Base-by-base conservation (phyloP, 768 basidiomycete genomes). In the Suillus subluteus region DNA sequence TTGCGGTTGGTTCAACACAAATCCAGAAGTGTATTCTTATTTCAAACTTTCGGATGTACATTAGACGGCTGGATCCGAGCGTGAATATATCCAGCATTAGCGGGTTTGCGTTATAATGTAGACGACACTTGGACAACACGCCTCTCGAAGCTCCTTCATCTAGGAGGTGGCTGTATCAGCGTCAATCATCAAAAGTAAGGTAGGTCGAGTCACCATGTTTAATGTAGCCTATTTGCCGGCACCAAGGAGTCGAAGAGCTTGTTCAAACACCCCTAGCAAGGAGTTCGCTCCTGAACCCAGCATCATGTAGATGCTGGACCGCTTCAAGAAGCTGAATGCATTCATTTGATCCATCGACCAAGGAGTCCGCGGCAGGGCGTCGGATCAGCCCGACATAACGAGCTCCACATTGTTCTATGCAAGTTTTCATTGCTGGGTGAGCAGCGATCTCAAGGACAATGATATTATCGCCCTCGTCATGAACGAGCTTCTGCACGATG, bases 381-480 rank as follows among this genome's bases (percentile, higher is more conserved):
- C 74, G 77, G 38, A 78, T 69, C 30, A 77, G 67, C 21, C 66
- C 66, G 38, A 77, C 67, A 9, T 73, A 65, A 44, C 76, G 75
- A 11, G 76, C 79, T 2, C 78, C 78, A 26, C 78, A 76, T 13
- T 79, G 78, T 58, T 78, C 76, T 50, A 79, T 43, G 59, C 76
- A 79, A 12, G 72, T 71, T 62, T 78, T 76, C 68, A 79, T 68
- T n/a, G 79, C 78, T 7, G 78, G 78, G 50, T 79, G 78, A 3
- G 78, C 78, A 0, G 76, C 72, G 37, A 79, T 73, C 63, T 79
- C 79, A 65, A 79, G 30, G 69, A 79, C 74, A 32, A 69, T 66
- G 8, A 78, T 63, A 2, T 78, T 73, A 8, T 68, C 66, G 23
- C 75, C 73, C 62, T 77, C 71, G 23, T 78, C 75, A 12, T 74